Evolutionary conservation across 225 moss, liverwort and hornwort species (phyloP).

Genomic region (Marchantia polymorpha): DNA sequence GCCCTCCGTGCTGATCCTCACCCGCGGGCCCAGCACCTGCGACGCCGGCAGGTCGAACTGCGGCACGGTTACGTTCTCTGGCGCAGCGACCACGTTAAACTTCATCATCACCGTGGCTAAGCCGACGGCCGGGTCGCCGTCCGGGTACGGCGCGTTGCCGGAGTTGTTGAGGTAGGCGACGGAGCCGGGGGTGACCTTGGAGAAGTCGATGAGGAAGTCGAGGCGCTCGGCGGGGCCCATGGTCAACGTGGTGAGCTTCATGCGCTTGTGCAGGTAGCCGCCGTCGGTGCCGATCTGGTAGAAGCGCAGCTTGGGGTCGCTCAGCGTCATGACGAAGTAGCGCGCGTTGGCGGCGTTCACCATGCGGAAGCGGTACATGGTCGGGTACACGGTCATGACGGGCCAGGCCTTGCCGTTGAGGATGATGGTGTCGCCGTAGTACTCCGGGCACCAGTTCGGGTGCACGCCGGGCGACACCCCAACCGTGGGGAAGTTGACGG

Average conservation of each 20-base stretch:
- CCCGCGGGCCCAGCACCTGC: background rate
- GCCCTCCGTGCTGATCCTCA: background rate
- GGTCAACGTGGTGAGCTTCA: slow-evolving; percentile 21
- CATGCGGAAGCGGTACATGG: slow-evolving; percentile 35
- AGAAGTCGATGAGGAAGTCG: slow-evolving; percentile 59
- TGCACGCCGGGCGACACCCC: slow-evolving; percentile 45
- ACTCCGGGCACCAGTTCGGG: slow-evolving; percentile 65
- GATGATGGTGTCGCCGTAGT: slow-evolving; percentile 55
- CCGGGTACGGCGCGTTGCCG: slow-evolving; percentile 45
- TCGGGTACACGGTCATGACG: slow-evolving; percentile 36
- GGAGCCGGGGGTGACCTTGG: slow-evolving; percentile 7
- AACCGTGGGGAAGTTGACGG: slow-evolving; percentile 57
- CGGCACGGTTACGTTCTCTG: slow-evolving; percentile 12
- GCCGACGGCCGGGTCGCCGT: slow-evolving; percentile 17
- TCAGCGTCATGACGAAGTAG: slow-evolving; percentile 48
- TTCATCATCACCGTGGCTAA: background rate
- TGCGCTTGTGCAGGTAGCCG: slow-evolving; percentile 37
- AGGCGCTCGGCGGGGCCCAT: slow-evolving; percentile 56
- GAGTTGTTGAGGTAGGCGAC: slow-evolving; percentile 56
- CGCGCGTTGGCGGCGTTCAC: slow-evolving; percentile 57
- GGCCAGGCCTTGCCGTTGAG: slow-evolving; percentile 70
- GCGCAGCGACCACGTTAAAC: slow-evolving; percentile 19
- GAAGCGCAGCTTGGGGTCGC: slow-evolving; percentile 38
- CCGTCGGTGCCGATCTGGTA: slow-evolving; percentile 63
- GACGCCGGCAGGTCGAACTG: background rate